A percentile compares a stretch with the other conserved stretches of the same genome.
Evolutionary conservation across 225 moss, liverwort and hornwort species (phyloP).

Genomic region (Straminergon stramineum): DNA sequence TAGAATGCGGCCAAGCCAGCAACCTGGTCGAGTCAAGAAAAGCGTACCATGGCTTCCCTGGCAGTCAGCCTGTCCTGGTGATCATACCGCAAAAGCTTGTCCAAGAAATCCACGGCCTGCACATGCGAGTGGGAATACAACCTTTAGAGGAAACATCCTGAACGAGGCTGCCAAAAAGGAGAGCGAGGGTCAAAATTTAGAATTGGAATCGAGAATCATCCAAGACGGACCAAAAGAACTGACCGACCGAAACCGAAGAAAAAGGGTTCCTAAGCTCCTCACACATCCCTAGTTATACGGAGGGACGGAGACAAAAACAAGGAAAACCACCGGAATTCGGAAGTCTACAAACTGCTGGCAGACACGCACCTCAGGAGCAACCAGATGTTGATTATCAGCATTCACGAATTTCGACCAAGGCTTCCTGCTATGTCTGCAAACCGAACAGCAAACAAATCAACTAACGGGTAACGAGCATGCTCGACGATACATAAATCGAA

Average conservation of each 20-base stretch:
- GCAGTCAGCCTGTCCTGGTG: slow-evolving; percentile 49
- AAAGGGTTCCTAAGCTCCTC: neutral
- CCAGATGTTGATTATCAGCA: slow-evolving; percentile 88
- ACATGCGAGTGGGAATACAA: neutral
- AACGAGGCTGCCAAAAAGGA: too few species aligned
- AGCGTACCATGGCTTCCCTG: slow-evolving; percentile 35
- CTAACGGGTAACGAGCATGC: too few species aligned
- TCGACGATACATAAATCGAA: neutral
- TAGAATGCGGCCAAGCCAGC: neutral
- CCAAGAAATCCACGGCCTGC: slow-evolving; percentile 43
- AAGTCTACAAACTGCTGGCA: neutral
- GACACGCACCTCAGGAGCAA: slow-evolving; percentile 64
- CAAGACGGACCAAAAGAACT: neutral
- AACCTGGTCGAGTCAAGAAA: neutral
- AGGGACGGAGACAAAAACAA: neutral
- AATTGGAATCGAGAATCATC: neutral
- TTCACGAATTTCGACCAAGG: slow-evolving; percentile 83
- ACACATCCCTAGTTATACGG: neutral
- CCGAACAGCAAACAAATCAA: too few species aligned
- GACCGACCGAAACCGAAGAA: too few species aligned
- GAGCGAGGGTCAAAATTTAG: neutral
- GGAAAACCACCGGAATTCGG: too few species aligned
- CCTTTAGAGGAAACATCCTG: neutral
- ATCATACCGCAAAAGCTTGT: slow-evolving; percentile 44
- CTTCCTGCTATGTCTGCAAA: slow-evolving; percentile 51